phyloP scores from a whole-genome alignment of 2,329 filamentous ascomycete genomes.

The Scedosporium minutisporum region DNA sequence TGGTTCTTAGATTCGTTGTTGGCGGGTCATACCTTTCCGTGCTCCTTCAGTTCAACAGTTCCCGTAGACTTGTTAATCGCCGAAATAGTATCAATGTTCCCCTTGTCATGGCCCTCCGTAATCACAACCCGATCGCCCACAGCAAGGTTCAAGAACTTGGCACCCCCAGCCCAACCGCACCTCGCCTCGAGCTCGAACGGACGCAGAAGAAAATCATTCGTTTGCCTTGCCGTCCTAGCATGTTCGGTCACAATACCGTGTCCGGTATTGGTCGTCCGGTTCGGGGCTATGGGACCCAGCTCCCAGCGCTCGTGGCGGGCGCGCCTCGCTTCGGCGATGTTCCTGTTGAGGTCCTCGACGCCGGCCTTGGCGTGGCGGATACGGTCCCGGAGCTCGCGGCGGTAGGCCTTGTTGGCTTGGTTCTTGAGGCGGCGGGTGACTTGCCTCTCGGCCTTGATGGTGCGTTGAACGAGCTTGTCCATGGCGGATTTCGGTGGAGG shows the following conservation, averaged over 20 bases:
- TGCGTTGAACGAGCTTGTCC: constrained; percentile 62
- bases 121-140: constrained; percentile 74
- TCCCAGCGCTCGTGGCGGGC: constrained; percentile 67
- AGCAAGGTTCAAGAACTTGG: constrained; percentile 51
- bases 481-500: constrained; percentile 30
- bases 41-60: constrained; percentile 49
- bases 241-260: constrained; percentile 43
- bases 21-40: constrained; percentile 40
- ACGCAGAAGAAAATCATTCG: constrained; percentile 19
- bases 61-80: constrained; percentile 44
- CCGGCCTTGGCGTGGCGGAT: constrained; percentile 15
- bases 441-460: constrained; percentile 57
- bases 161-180: constrained; percentile 45
- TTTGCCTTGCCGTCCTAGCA: constrained; percentile 7
- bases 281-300: constrained; percentile 68
- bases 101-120: constrained; percentile 66
- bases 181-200: constrained; percentile 29
- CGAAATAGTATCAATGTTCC: constrained; percentile 68
- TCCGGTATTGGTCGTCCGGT: constrained; percentile 55
- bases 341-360: constrained; percentile 22
- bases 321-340: constrained; percentile 30
- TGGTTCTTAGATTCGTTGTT: no score
- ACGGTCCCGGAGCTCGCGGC: constrained; percentile 20
- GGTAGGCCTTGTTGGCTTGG: constrained; percentile 21
- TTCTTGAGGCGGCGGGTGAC: constrained; percentile 38